A percentile compares a stretch with the other conserved stretches of the same genome.
Evolutionary conservation across 495 filamentous ascomycete genomes (phyloP).

Genomic region (Penicillium cosmopolitanum): DNA sequence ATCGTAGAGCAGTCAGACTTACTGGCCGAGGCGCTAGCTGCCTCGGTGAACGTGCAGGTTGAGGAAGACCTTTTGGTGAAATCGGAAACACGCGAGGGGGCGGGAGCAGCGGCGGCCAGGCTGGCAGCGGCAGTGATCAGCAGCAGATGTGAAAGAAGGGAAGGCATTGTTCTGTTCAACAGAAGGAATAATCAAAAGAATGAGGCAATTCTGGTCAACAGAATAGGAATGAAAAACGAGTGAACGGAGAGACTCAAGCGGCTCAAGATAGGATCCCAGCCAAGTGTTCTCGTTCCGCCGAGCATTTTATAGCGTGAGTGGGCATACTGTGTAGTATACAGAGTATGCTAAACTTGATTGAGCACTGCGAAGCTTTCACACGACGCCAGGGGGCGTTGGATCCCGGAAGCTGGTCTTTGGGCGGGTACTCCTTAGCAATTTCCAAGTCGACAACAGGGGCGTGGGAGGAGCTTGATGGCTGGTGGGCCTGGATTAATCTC

Average conservation of each 20-base stretch:
- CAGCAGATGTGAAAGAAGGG: neutral
- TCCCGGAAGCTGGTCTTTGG: too few relatives aligned
- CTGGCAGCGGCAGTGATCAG: slow-evolving; percentile 2
- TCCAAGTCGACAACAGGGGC: too few relatives aligned
- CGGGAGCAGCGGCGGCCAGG: neutral
- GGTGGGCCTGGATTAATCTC: slow-evolving; percentile 4
- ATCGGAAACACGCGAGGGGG: slow-evolving; percentile 5
- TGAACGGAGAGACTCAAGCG: neutral
- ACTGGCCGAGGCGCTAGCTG: slow-evolving; percentile 33
- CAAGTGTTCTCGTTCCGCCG: neutral
- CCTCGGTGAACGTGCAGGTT: slow-evolving; percentile 26
- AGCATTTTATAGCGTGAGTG: neutral
- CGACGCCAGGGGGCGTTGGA: neutral
- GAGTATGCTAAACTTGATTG: neutral
- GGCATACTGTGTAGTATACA: neutral
- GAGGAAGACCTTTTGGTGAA: slow-evolving; percentile 10
- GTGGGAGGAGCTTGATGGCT: too few relatives aligned
- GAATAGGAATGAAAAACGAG: slow-evolving; percentile 2
- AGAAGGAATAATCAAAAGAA: slow-evolving; percentile 4
- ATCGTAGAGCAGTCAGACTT: slow-evolving; percentile 56
- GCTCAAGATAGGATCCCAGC: neutral
- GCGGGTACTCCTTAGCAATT: too few relatives aligned
- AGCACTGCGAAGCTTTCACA: neutral
- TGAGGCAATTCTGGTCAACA: slow-evolving; percentile 9
- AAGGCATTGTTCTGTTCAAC: slow-evolving; percentile 7